Evolutionary conservation across 768 basidiomycete genomes (phyloP).

Genomic region (Gautieria morchelliformis): DNA sequence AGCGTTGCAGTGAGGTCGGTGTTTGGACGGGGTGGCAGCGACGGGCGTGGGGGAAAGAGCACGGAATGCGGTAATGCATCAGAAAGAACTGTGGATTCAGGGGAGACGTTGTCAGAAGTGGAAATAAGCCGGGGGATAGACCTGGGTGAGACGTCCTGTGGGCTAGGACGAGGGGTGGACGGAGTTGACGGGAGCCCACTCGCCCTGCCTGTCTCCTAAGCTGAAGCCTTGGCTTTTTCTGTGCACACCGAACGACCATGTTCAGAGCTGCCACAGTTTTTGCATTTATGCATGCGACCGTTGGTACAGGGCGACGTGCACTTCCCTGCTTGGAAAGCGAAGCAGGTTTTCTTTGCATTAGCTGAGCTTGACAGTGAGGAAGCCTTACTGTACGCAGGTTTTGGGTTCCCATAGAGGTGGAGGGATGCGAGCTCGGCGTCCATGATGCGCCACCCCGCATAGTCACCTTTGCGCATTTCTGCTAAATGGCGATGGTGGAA

Average conservation of each 20-base stretch:
- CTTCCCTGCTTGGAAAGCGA: neutral
- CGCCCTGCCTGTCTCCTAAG: no score
- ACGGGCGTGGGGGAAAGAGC: neutral
- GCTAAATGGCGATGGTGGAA: neutral
- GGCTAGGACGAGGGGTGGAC: no score
- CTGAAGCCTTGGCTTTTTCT: no score
- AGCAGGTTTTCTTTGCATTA: neutral
- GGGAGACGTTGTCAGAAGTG: neutral
- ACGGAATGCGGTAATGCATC: neutral
- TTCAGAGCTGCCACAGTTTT: neutral
- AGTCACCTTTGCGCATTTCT: neutral
- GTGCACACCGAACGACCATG: neutral
- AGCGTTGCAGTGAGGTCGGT: conserved; percentile 7
- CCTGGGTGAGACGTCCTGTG: no score
- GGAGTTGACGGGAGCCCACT: no score
- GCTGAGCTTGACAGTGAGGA: neutral
- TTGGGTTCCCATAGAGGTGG: neutral
- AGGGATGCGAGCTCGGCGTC: neutral
- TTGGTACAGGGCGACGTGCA: neutral
- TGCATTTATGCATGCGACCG: neutral
- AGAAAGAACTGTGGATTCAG: neutral
- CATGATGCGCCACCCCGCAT: neutral
- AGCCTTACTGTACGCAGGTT: neutral
- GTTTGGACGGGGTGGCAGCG: conserved; percentile 4
- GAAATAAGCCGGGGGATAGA: neutral